Percentiles rank a stretch among this genome's conserved stretches.
These are phyloP conservation scores for Handroanthus guayacan DNA, from an alignment of 257 asterid species.

Conservation along the genomic window DNA sequence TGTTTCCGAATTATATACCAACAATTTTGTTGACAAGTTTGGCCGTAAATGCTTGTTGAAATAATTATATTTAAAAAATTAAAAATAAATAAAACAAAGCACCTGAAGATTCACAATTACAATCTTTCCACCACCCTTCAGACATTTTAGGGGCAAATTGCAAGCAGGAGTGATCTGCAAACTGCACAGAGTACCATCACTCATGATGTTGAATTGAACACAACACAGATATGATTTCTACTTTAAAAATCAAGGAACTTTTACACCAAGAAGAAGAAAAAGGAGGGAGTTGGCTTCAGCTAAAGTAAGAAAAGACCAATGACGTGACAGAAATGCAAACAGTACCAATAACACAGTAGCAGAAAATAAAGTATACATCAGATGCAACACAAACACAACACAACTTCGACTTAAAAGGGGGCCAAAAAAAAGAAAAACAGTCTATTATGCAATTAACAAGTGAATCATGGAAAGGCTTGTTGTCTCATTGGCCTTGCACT, in stretches of 20 bases:
- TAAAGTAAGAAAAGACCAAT: constrained; percentile 12
- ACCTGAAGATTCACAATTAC: constrained; percentile 99
- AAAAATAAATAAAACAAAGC: neutral
- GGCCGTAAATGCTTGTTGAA: neutral
- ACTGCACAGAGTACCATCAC: constrained; percentile 57
- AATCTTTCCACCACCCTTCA: constrained; percentile 85
- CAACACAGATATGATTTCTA: neutral
- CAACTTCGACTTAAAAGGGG: neutral
- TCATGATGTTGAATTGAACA: constrained; percentile 26
- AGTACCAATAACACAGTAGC: neutral
- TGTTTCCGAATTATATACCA: constrained; percentile 12
- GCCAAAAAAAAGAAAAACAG: neutral
- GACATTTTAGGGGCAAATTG: constrained; percentile 88
- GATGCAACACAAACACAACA: constrained; percentile 12
- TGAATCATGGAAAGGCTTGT: neutral
- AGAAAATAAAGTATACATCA: neutral
- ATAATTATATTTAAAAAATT: too few relatives aligned
- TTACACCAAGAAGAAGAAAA: constrained; percentile 20
- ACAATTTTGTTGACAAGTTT: constrained; percentile 8
- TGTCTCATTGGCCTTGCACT: constrained; percentile 9
- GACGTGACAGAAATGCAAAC: neutral
- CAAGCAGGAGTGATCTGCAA: constrained; percentile 99
- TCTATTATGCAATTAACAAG: constrained; percentile 10
- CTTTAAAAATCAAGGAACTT: neutral
- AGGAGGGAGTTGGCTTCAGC: neutral